A percentile compares a stretch with the other conserved stretches of the same genome.
These are phyloP conservation scores for Ploettnerulaceae sp. DNA, from an alignment of 2,329 filamentous ascomycete genomes.

Conservation along the genomic window DNA sequence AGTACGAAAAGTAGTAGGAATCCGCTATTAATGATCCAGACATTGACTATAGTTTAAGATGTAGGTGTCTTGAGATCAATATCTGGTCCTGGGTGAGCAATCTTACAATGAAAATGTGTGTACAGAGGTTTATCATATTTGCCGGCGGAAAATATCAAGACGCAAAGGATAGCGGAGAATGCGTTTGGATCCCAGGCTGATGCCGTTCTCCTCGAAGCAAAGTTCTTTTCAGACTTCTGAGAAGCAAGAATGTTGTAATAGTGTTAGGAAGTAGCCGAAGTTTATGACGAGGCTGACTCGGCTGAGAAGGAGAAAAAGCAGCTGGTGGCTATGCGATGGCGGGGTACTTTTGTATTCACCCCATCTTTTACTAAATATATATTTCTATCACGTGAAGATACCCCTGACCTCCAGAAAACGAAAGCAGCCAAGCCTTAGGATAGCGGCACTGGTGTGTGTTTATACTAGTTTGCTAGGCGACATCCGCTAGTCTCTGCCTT, in stretches of 20 bases:
- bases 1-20: slow-evolving; percentile 25
- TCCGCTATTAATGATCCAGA: slow-evolving; percentile 33
- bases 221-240: not conserved
- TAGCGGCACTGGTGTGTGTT: not conserved
- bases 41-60: slow-evolving; percentile 30
- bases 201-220: too few species aligned
- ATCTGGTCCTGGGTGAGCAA: slow-evolving; percentile 19
- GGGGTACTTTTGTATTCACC: slow-evolving; percentile 1
- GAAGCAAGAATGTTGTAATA: too few species aligned
- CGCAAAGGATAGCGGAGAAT: too few species aligned
- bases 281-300: not conserved
- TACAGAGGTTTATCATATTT: not conserved
- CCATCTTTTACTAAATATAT: not conserved
- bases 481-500: slow-evolving; percentile 18
- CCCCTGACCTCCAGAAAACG: not conserved
- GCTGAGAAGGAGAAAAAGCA: not conserved
- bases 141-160: too few species aligned
- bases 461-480: slow-evolving; percentile 18
- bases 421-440: not conserved
- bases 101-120: slow-evolving; percentile 1
- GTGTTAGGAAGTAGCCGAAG: not conserved
- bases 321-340: not conserved
- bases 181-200: too few species aligned
- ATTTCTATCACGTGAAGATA: not conserved
- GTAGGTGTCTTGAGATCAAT: slow-evolving; percentile 33